Evolutionary conservation across 805 yeast genomes (phyloP), one percentile per base, ranked within the genome.

Genomic region (Lipomyces sp.): DNA sequence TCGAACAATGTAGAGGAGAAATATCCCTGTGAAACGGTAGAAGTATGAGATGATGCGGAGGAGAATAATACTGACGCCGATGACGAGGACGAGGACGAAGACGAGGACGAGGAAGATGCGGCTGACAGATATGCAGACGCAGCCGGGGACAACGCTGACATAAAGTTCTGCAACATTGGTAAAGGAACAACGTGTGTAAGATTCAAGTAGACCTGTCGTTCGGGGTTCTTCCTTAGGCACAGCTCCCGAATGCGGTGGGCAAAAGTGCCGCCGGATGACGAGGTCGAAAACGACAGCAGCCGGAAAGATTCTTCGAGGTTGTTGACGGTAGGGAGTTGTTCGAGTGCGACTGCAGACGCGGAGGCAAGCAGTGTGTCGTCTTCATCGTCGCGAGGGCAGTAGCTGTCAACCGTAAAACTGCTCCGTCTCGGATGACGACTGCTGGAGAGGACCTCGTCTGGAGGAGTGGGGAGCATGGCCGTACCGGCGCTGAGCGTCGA

Each of bases 1-100:
- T 65, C 65, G 59, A 65, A 64, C n/a, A 63, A 32, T 10, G 66
- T 50, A 32, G 60, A 56, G 13, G 63, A 54, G 60, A 65, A 63
- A 63, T 58, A 65, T 42, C 45, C 51, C 37, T 35, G 65, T 4
- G 53, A 34, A 62, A 58, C 51, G 39, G 56, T 56, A 65, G 57
- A 63, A 65, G 33, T 45, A 51, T 59, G 70, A 35, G 50, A 60
- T 57, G 32, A 66, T 24, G 24, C 24, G 24, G 24, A 24, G 24
- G 24, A 24, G 24, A 24, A 24, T 24, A 24, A 24, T 60, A n/a
- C 48, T 53, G 34, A 54, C 60, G 34, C 15, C 42, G 63, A 18
- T 39, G 59, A 18, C 35, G 58, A 57, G 60, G n/a, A 18, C 35
- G 35, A 7, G 53, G 61, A 37, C 11, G 59, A 48, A 2, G 65